A percentile compares a stretch with the other conserved stretches of the same genome.
Conservation (phyloP, 2,329 filamentous ascomycete genomes). For the Pyrenophora graminea region DNA sequence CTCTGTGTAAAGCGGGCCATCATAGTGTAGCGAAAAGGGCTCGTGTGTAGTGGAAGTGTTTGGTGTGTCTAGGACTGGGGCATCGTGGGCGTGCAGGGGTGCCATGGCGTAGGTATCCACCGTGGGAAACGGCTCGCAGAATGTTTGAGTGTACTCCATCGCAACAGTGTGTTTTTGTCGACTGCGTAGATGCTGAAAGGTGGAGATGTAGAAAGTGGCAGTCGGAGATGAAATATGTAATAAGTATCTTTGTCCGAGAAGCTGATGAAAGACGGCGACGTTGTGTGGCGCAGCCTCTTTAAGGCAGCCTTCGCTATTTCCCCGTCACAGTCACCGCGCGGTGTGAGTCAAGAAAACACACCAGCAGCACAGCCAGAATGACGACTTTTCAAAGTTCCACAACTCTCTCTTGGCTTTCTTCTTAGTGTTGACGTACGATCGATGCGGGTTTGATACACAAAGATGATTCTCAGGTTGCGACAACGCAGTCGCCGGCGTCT, state of each 20-base stretch:
- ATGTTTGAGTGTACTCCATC: conserved; percentile 3
- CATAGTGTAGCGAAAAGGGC: conserved; percentile 8
- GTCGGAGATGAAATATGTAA: neutral
- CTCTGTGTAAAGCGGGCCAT: conserved; percentile 40
- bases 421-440: no score
- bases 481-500: neutral
- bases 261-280: neutral
- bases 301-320: conserved; percentile 7
- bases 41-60: neutral
- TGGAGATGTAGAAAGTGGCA: neutral
- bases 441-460: neutral
- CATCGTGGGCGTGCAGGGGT: conserved; percentile 2
- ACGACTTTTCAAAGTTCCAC: no score
- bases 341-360: neutral
- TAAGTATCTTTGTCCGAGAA: neutral
- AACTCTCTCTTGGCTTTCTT: no score
- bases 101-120: conserved; percentile 5
- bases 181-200: neutral
- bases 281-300: conserved; percentile 11
- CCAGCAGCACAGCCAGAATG: no score
- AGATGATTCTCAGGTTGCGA: neutral
- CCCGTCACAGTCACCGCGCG: neutral
- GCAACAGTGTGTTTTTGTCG: neutral
- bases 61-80: neutral
- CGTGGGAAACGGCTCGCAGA: conserved; percentile 1